These are phyloP conservation scores for Aspergillus sergii DNA, from an alignment of 2,329 filamentous ascomycete genomes.

Conservation along the genomic window DNA sequence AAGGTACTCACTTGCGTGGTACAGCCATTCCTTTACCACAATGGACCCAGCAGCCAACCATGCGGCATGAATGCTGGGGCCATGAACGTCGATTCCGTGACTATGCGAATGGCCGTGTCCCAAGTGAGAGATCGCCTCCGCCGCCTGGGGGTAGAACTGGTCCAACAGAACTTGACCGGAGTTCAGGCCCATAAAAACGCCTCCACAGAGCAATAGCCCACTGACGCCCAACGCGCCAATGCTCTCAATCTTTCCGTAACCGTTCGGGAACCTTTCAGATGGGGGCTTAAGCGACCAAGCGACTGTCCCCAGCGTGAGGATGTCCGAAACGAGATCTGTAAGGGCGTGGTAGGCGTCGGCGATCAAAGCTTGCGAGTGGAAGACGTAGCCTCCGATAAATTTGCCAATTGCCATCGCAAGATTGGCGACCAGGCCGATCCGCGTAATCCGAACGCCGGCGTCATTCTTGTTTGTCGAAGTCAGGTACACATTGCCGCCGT, in stretches of 20 bases:
- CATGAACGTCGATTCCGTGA: constrained; percentile 52
- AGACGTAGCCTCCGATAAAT: constrained; percentile 86
- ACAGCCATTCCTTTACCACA: constrained; percentile 93
- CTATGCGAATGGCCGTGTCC: constrained; percentile 57
- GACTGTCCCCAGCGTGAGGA: constrained; percentile 91
- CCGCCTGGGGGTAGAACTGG: constrained; percentile 71
- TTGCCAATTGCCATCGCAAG: constrained; percentile 93
- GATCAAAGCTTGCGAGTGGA: constrained; percentile 90
- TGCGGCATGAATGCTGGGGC: constrained; percentile 87
- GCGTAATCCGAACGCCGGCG: constrained; percentile 89
- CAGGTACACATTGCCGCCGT: constrained; percentile 83
- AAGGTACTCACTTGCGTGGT: constrained; percentile 78
- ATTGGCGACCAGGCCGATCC: constrained; percentile 86
- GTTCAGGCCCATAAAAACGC: constrained; percentile 87
- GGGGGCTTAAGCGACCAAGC: constrained; percentile 89
- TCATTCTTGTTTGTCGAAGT: constrained; percentile 84
- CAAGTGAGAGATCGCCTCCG: constrained; percentile 49
- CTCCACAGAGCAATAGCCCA: constrained; percentile 83
- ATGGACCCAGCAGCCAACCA: constrained; percentile 94
- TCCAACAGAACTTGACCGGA: constrained; percentile 70
- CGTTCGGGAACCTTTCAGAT: constrained; percentile 79
- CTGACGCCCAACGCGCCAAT: constrained; percentile 91
- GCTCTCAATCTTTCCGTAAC: constrained; percentile 98
- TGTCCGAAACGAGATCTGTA: constrained; percentile 91
- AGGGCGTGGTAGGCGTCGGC: constrained; percentile 95